Evolutionary conservation across 192 early-diverging fungal genomes (phyloP).

Genomic region (Pilobolus umbonatus): DNA sequence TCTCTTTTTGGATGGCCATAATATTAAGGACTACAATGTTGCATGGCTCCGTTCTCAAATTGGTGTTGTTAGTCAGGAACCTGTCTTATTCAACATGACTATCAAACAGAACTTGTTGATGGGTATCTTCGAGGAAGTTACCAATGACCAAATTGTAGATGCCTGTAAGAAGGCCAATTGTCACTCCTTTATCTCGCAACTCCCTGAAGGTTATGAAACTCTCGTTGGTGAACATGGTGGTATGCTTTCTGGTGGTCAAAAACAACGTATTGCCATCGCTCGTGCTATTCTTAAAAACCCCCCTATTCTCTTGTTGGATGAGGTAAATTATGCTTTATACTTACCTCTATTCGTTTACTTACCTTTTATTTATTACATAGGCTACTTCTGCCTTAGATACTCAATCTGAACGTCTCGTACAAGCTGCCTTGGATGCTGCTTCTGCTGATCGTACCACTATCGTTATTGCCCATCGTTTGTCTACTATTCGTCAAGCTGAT

Average conservation of each 20-base stretch:
- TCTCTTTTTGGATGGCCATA: constrained; percentile 67
- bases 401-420: constrained; percentile 69
- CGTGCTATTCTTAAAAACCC: constrained; percentile 86
- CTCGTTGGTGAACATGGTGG: constrained; percentile 75
- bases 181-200: constrained; percentile 74
- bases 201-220: constrained; percentile 82
- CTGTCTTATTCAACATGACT: constrained; percentile 69
- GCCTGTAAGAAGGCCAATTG: constrained; percentile 66
- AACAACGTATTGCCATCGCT: constrained; percentile 94
- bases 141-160: constrained; percentile 60
- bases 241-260: constrained; percentile 83
- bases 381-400: constrained; percentile 84
- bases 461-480: constrained; percentile 87
- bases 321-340: constrained; percentile 24
- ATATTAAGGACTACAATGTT: constrained; percentile 72
- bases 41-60: constrained; percentile 77
- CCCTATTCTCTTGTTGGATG: constrained; percentile 75
- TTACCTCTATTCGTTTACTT: not conserved
- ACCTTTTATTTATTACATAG: not conserved
- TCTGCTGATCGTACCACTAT: constrained; percentile 77
- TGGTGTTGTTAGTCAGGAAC: constrained; percentile 88
- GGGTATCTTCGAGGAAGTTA: constrained; percentile 45
- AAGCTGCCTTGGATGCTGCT: constrained; percentile 74
- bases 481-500: constrained; percentile 83
- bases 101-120: constrained; percentile 80